A percentile compares a stretch with the other conserved stretches of the same genome.
Evolutionary conservation across 177 flowering plant genomes (phyloP).

Genomic region (Telopea speciosissima): DNA sequence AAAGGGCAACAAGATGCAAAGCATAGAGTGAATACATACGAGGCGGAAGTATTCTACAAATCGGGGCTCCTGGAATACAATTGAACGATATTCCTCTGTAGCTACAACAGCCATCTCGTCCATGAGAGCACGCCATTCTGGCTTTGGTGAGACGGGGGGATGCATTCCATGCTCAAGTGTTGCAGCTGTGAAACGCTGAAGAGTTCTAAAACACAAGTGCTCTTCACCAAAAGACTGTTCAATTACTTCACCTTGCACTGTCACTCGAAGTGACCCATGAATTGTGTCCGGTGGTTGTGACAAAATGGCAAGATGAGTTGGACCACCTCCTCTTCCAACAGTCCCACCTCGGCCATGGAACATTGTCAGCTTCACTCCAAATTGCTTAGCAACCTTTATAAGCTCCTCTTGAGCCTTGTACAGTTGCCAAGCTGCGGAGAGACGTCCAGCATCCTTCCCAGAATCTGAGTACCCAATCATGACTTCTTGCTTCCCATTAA

Average conservation of each 20-base stretch:
- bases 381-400: conserved; percentile 73
- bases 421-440: conserved; percentile 91
- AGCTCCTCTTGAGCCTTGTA: conserved; percentile 95
- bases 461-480: conserved; percentile 67
- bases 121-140: conserved; percentile 88
- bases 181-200: conserved; percentile 92
- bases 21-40: conserved; percentile 37
- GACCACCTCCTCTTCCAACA: conserved; percentile 98
- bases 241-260: conserved; percentile 94
- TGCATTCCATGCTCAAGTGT: conserved; percentile 95
- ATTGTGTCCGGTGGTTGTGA: conserved; percentile 97
- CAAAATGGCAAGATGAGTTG: conserved; percentile 94
- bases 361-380: conserved; percentile 88
- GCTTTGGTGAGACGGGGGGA: conserved; percentile 78
- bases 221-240: conserved; percentile 97
- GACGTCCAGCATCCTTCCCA: conserved; percentile 78
- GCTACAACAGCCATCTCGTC: conserved; percentile 85
- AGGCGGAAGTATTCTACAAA: conserved; percentile 92
- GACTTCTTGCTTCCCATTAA: conserved; percentile 57
- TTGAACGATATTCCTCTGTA: conserved; percentile 75
- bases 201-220: conserved; percentile 89
- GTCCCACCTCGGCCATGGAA: conserved; percentile 98
- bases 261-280: conserved; percentile 90
- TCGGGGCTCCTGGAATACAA: conserved; percentile 85
- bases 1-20: not conserved